Evolutionary conservation across 2,329 filamentous ascomycete genomes (phyloP).

Genomic region (Sarocladiaceae sp.): DNA sequence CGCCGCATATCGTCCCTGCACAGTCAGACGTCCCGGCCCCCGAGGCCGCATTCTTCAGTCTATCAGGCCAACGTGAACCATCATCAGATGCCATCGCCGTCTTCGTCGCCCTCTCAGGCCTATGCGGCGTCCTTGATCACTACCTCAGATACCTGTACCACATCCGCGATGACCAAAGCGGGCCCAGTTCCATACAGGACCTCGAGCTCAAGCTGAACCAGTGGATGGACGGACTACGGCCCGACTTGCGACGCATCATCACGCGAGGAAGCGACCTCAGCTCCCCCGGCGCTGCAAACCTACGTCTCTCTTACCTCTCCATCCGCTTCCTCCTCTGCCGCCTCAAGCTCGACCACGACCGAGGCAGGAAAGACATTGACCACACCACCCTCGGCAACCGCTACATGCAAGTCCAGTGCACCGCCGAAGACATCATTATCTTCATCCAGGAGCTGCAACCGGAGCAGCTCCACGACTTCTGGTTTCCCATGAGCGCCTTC

Average conservation of each 20-base stretch:
- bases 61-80: neutral
- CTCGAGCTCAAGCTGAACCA: constrained; percentile 24
- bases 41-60: constrained; percentile 6
- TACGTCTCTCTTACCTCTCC: constrained; percentile 37
- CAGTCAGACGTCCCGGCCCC: constrained; percentile 37
- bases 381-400: constrained; percentile 9
- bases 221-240: constrained; percentile 29
- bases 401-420: constrained; percentile 22
- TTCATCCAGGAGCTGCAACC: constrained; percentile 32
- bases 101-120: constrained; percentile 30
- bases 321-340: constrained; percentile 33
- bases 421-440: constrained; percentile 33
- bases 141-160: constrained; percentile 4
- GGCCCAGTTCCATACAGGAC: constrained; percentile 6
- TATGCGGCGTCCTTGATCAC: constrained; percentile 24
- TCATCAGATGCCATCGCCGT: constrained; percentile 19
- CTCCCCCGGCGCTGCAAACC: constrained; percentile 32
- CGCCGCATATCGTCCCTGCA: constrained; percentile 30
- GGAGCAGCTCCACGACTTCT: constrained; percentile 32
- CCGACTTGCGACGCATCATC: constrained; percentile 24
- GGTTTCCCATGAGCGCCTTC: constrained; percentile 34
- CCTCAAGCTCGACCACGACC: constrained; percentile 28
- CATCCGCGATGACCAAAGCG: neutral
- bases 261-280: constrained; percentile 25
- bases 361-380: neutral